Conservation (phyloP, 306 rosid genomes). For the Bauhinia variegata region DNA sequence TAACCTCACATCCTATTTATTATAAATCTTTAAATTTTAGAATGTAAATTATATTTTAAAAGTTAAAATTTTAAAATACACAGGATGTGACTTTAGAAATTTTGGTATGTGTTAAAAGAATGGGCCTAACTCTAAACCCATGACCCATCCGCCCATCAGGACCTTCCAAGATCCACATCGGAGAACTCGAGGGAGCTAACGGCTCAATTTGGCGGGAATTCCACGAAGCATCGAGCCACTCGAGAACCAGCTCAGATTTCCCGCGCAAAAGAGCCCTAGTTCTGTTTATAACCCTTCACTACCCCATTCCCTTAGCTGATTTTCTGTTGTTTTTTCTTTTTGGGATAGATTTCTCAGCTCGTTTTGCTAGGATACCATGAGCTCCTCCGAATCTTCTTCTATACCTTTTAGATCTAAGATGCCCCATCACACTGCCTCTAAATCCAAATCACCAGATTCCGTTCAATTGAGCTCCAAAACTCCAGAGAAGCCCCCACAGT, state of each 20-base stretch:
- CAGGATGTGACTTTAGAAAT: too few species aligned
- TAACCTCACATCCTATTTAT: too few species aligned
- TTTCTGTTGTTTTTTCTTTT: background rate
- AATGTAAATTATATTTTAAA: too few species aligned
- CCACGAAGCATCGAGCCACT: slow-evolving; percentile 42
- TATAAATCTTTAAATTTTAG: too few species aligned
- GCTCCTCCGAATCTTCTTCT: slow-evolving; percentile 40
- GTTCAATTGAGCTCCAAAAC: slow-evolving; percentile 49
- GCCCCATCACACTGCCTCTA: slow-evolving; percentile 28
- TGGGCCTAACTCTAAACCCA: too few species aligned
- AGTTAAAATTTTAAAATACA: too few species aligned
- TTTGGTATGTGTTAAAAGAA: too few species aligned
- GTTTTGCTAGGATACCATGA: slow-evolving; percentile 37
- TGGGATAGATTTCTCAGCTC: background rate
- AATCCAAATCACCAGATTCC: slow-evolving; percentile 32
- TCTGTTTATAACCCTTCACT: background rate
- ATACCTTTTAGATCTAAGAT: slow-evolving; percentile 51
- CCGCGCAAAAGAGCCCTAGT: slow-evolving; percentile 45
- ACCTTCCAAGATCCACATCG: too few species aligned
- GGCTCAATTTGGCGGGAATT: slow-evolving; percentile 66
- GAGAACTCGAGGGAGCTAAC: slow-evolving; percentile 56
- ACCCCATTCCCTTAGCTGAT: background rate
- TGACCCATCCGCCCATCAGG: too few species aligned
- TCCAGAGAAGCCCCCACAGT: slow-evolving; percentile 59
- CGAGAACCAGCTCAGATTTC: slow-evolving; percentile 30